Evolutionary conservation across 768 basidiomycete genomes (phyloP), one percentile per base, ranked within the genome.

Genomic region (Amylocystis lapponica): DNA sequence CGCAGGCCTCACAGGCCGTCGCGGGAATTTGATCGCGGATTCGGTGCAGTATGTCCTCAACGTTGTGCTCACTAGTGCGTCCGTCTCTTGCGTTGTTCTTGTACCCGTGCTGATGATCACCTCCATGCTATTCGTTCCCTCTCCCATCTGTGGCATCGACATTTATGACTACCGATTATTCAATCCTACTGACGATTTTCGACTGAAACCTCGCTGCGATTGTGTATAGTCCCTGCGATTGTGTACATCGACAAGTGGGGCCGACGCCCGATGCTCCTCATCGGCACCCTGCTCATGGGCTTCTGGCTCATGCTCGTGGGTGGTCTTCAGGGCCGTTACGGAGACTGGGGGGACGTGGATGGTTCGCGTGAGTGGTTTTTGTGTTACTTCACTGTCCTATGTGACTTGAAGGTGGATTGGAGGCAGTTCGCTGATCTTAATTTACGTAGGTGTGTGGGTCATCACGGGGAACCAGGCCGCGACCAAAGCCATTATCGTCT

Each of bases 251-350:
- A 89, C 60, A 72, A 68, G 61, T 86, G 83, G 82, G 86, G 86
- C 45, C 82, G 86, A 30, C 74, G 85, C 16, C 85, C 86, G 6
- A 81, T 88, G 70, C 67, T 89, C 2, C 66, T 89, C 44, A 64
- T 63, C 38, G 86, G 82, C 22, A 76, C 79, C 3, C 61, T 78
- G 3, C 57, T 78, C 44, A 86, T 88, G 86, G 81, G 81, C 37
- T 78, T 82, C 70, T 88, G 76, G 71, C 73, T 88, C 51, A 81
- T 70, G 68, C 76, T 86, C 37, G 86, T 88, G 52, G 86, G 86
- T 41, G 83, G 81, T 41, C 70, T 88, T 14, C 86, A 87, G 61
- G 82, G 71, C 17, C 58, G 69, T 30, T 86, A 74, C 48, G 84
- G 86, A 22, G 58, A 70, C 41, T 86, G 83, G 84, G 78, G 75